These are phyloP conservation scores for Rugonectria rugulosa DNA, from an alignment of 2,329 filamentous ascomycete species.

Conservation along the genomic window DNA sequence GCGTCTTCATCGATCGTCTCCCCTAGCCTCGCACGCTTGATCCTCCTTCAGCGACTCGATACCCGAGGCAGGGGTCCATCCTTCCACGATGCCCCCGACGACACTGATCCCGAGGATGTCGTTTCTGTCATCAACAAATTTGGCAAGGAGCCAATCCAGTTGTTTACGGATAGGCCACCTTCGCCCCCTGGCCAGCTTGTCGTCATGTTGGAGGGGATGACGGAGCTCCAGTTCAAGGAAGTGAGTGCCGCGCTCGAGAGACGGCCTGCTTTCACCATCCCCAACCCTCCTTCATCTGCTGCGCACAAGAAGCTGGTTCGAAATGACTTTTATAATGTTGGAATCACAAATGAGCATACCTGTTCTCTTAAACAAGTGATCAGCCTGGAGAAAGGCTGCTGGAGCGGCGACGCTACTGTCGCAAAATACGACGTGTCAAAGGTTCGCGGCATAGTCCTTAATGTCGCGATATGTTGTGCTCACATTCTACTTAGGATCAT, in stretches of 20 bases:
- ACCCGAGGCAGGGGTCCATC: constrained; percentile 56
- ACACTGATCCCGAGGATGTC: constrained; percentile 53
- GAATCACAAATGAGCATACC: constrained; percentile 44
- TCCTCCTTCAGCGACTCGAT: constrained; percentile 65
- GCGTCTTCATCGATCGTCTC: constrained; percentile 53
- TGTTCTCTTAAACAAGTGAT: constrained; percentile 51
- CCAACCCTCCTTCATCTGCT: constrained; percentile 52
- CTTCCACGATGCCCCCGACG: constrained; percentile 54
- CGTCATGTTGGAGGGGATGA: constrained; percentile 65
- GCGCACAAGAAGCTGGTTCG: constrained; percentile 54
- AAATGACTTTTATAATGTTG: constrained; percentile 50
- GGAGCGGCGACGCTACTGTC: constrained; percentile 52
- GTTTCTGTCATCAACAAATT: constrained; percentile 67
- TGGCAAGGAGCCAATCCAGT: constrained; percentile 57
- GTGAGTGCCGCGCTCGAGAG: constrained; percentile 47
- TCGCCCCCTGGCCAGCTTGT: constrained; percentile 61
- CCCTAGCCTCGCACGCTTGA: constrained; percentile 62
- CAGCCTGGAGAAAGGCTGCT: constrained; percentile 55
- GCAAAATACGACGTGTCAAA: constrained; percentile 54
- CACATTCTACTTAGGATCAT: constrained; percentile 45
- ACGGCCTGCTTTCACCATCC: constrained; percentile 57
- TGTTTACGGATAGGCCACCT: constrained; percentile 55
- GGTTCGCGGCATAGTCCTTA: constrained; percentile 41
- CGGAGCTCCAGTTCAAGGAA: constrained; percentile 53
- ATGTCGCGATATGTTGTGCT: constrained; percentile 18